A percentile compares a stretch with the other conserved stretches of the same genome.
These are phyloP conservation scores for Polytrichum commune DNA, from an alignment of 225 moss, liverwort and hornwort species.

Conservation along the genomic window DNA sequence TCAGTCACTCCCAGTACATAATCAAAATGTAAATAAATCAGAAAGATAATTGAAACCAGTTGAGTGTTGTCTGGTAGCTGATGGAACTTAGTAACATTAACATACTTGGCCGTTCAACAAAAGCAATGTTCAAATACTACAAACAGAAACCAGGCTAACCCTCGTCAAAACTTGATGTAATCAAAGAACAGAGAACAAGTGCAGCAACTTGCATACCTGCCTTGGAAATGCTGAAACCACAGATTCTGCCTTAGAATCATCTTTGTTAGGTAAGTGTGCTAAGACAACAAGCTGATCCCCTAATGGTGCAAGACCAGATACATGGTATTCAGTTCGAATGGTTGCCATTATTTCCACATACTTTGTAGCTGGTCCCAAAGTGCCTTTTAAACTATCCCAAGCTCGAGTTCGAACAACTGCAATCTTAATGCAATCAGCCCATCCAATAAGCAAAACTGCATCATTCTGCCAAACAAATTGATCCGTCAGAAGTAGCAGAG, in stretches of 20 bases:
- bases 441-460: constrained; percentile 73
- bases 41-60: too few species aligned
- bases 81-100: too few species aligned
- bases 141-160: too few species aligned
- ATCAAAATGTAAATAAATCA: too few species aligned
- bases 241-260: constrained; percentile 41
- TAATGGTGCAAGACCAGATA: constrained; percentile 91
- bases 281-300: constrained; percentile 88
- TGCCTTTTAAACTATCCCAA: constrained; percentile 59
- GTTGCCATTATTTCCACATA: constrained; percentile 82
- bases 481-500: constrained; percentile 6
- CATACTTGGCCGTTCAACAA: too few species aligned
- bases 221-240: constrained; percentile 43
- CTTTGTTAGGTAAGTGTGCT: constrained; percentile 75
- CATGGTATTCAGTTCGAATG: constrained; percentile 66
- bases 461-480: constrained; percentile 65
- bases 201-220: constrained; percentile 27
- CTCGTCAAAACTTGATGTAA: too few species aligned
- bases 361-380: constrained; percentile 67
- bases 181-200: too few species aligned
- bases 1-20: too few species aligned
- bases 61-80: too few species aligned
- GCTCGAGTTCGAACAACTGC: constrained; percentile 82
- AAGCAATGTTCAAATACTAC: too few species aligned
- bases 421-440: constrained; percentile 93